These are phyloP conservation scores for Sideroxylon spinosum DNA, from an alignment of 179 eudicot species.

Conservation along the genomic window DNA sequence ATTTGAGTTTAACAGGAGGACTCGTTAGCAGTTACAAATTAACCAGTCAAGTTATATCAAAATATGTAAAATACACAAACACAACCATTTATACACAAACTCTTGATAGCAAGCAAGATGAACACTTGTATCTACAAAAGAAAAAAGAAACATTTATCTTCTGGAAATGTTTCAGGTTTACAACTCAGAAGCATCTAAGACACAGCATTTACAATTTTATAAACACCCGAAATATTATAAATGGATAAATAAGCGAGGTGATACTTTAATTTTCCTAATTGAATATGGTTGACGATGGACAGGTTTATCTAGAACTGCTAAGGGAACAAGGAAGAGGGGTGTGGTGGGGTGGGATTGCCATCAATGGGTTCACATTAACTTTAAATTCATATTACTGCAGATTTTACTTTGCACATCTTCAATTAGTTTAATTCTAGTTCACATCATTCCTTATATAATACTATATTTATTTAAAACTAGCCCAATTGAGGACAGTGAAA, in stretches of 20 bases:
- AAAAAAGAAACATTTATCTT: background rate
- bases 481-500: background rate
- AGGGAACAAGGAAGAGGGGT: background rate
- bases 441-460: background rate
- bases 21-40: conserved; percentile 1
- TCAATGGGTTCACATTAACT: too few species aligned
- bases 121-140: background rate
- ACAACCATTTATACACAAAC: background rate
- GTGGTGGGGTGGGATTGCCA: background rate
- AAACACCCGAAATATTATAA: background rate
- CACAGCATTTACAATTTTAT: background rate
- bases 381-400: background rate
- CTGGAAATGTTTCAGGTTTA: background rate
- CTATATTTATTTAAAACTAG: background rate
- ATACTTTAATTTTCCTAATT: background rate
- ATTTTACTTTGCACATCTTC: background rate
- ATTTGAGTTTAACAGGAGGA: background rate
- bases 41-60: background rate
- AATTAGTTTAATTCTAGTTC: background rate
- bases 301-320: background rate
- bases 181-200: background rate
- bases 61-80: background rate
- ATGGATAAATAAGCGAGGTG: background rate
- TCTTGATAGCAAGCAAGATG: background rate
- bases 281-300: background rate